These are phyloP conservation scores for Collybia mongolica DNA, from an alignment of 768 basidiomycete genomes.

Conservation along the genomic window DNA sequence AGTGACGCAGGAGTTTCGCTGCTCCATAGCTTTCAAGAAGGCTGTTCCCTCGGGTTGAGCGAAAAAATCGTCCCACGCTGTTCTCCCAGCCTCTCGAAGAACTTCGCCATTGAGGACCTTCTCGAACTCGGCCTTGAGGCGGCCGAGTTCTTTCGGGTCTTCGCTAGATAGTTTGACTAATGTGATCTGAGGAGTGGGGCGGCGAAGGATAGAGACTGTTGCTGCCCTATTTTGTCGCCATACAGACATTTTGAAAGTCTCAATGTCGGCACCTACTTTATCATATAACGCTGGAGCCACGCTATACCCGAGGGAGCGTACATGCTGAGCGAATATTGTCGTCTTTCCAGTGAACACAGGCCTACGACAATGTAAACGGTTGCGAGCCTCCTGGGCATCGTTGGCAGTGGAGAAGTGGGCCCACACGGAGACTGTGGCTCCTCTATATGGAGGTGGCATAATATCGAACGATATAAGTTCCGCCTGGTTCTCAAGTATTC, in stretches of 20 bases:
- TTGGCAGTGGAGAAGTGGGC: constrained; percentile 50
- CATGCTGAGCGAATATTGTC: constrained; percentile 48
- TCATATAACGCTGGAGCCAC: constrained; percentile 37
- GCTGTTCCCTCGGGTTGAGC: constrained; percentile 31
- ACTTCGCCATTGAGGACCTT: constrained; percentile 61
- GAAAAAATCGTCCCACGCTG: constrained; percentile 70
- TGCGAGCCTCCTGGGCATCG: constrained; percentile 52
- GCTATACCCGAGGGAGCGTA: constrained; percentile 48
- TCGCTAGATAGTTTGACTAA: constrained; percentile 50
- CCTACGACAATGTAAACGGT: constrained; percentile 43
- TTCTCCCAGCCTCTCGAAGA: constrained; percentile 46
- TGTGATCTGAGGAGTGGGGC: constrained; percentile 18
- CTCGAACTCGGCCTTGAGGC: constrained; percentile 61
- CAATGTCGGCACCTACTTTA: constrained; percentile 44
- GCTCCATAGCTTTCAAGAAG: constrained; percentile 47
- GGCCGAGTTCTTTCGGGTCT: constrained; percentile 46
- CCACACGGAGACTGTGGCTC: constrained; percentile 47
- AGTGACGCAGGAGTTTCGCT: constrained; percentile 32
- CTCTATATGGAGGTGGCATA: constrained; percentile 49
- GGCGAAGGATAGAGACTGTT: constrained; percentile 21
- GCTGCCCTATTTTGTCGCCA: constrained; percentile 23
- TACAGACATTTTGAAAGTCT: constrained; percentile 37
- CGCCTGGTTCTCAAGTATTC: constrained; percentile 35
- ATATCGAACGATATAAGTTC: constrained; percentile 42
- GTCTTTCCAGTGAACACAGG: constrained; percentile 46